These are phyloP conservation scores for Xylaria scruposa DNA, from an alignment of 495 filamentous ascomycete species.

Conservation along the genomic window DNA sequence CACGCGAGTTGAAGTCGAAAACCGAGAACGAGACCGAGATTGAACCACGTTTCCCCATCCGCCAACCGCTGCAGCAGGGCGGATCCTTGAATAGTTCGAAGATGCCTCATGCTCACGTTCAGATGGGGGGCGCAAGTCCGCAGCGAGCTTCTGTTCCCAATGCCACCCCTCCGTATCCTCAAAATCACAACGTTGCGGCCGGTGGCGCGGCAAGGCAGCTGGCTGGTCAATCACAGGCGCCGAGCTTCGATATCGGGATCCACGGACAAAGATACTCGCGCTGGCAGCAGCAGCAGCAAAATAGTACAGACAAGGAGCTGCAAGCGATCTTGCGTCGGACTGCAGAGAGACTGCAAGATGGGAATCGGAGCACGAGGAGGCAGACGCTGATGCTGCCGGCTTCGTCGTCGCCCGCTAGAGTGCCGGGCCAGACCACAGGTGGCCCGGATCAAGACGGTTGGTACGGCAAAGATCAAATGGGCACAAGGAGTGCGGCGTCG, in stretches of 20 bases:
- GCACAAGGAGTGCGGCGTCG: neutral
- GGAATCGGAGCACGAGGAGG: conserved; percentile 35
- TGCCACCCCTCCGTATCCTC: neutral
- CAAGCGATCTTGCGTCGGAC: conserved; percentile 51
- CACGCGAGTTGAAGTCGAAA: neutral
- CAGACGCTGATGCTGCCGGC: conserved; percentile 33
- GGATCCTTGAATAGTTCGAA: conserved; percentile 18
- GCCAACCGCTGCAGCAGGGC: neutral
- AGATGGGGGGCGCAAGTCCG: conserved; percentile 9
- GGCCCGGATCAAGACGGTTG: neutral
- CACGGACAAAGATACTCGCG: conserved; percentile 29
- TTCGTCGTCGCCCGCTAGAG: neutral
- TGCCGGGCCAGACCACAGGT: neutral
- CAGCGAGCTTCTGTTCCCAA: conserved; percentile 9
- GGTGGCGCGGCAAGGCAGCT: conserved; percentile 36
- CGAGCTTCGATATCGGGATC: conserved; percentile 26
- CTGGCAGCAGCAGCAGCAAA: conserved; percentile 25
- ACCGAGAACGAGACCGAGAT: neutral
- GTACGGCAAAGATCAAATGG: neutral
- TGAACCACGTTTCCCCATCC: neutral
- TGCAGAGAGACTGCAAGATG: conserved; percentile 49
- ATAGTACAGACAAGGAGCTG: conserved; percentile 49
- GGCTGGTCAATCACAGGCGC: conserved; percentile 34
- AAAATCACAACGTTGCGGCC: conserved; percentile 24
- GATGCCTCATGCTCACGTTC: conserved; percentile 25